Conservation (phyloP, 2,329 filamentous ascomycete species). For the Pestalotiopsis sp. region DNA sequence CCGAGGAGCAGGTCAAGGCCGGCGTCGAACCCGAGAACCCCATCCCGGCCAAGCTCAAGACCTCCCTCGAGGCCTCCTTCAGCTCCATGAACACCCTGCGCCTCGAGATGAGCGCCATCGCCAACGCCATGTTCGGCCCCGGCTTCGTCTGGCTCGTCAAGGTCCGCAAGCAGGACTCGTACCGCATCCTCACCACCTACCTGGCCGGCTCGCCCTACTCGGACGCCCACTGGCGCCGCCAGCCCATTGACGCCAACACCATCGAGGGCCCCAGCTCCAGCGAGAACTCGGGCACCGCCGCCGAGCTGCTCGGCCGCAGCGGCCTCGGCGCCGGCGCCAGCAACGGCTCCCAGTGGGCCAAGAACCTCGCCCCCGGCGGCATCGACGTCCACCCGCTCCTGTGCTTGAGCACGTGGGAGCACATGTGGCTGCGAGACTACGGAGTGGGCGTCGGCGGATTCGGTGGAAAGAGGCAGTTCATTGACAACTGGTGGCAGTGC, state of each 20-base stretch:
- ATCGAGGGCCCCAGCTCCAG: conserved; percentile 40
- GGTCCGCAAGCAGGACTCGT: conserved; percentile 43
- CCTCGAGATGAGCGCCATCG: conserved; percentile 78
- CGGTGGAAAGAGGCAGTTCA: conserved; percentile 74
- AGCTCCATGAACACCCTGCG: conserved; percentile 82
- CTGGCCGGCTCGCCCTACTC: conserved; percentile 88
- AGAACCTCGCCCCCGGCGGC: conserved; percentile 62
- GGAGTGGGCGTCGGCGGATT: conserved; percentile 59
- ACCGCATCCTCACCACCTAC: conserved; percentile 84
- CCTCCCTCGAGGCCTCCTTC: conserved; percentile 71
- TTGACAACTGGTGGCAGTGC: conserved; percentile 82
- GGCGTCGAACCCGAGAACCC: conserved; percentile 3
- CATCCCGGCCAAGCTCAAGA: conserved; percentile 44
- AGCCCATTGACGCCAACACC: conserved; percentile 72
- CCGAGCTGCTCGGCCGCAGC: conserved; percentile 44
- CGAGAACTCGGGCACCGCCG: conserved; percentile 22
- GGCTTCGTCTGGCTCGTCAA: conserved; percentile 96
- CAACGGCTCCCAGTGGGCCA: conserved; percentile 27
- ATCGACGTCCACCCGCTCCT: conserved; percentile 75
- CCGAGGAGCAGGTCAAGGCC: conserved; percentile 14
- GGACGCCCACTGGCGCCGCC: conserved; percentile 78
- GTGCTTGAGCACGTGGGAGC: conserved; percentile 96
- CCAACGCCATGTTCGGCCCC: conserved; percentile 90
- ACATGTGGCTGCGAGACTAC: conserved; percentile 87
- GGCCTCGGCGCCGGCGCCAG: conserved; percentile 28